These are phyloP conservation scores for Xylariales sp. DNA, from an alignment of 2,329 filamentous ascomycete species.

Conservation along the genomic window DNA sequence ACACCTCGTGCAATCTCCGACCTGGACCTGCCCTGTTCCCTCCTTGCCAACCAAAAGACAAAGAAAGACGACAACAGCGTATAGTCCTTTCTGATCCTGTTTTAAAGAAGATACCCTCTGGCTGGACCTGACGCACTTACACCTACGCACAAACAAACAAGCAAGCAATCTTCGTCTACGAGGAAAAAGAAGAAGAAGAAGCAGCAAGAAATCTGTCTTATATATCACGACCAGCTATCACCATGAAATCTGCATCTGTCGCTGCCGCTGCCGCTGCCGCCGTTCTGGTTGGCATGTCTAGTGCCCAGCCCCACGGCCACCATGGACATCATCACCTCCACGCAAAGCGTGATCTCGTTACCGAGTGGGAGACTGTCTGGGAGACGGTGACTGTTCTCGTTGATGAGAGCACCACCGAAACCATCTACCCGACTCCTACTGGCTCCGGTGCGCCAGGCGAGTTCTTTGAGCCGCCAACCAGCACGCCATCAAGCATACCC, in stretches of 20 bases:
- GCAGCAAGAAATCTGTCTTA: conserved; percentile 29
- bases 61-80: conserved; percentile 26
- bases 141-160: conserved; percentile 4
- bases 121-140: conserved; percentile 43
- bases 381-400: conserved; percentile 65
- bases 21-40: background rate
- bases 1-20: background rate
- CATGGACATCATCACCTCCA: conserved; percentile 54
- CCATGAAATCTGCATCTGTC: conserved; percentile 60
- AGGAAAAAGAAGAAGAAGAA: background rate
- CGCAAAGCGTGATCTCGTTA: conserved; percentile 59
- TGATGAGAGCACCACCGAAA: conserved; percentile 61
- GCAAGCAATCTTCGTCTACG: background rate
- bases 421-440: conserved; percentile 51
- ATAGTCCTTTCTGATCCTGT: conserved; percentile 35
- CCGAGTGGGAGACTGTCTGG: conserved; percentile 59
- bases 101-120: conserved; percentile 41
- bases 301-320: conserved; percentile 63
- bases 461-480: conserved; percentile 51
- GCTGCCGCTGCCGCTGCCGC: conserved; percentile 56
- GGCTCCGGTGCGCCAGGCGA: conserved; percentile 43
- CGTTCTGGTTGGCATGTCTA: conserved; percentile 57
- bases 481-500: conserved; percentile 14
- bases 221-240: conserved; percentile 30
- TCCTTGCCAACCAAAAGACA: conserved; percentile 27